Percentiles rank a stretch among this genome's conserved stretches.
Evolutionary conservation across 352 stramenopile genomes (phyloP).

Genomic region (Pythium phragmiticola): DNA sequence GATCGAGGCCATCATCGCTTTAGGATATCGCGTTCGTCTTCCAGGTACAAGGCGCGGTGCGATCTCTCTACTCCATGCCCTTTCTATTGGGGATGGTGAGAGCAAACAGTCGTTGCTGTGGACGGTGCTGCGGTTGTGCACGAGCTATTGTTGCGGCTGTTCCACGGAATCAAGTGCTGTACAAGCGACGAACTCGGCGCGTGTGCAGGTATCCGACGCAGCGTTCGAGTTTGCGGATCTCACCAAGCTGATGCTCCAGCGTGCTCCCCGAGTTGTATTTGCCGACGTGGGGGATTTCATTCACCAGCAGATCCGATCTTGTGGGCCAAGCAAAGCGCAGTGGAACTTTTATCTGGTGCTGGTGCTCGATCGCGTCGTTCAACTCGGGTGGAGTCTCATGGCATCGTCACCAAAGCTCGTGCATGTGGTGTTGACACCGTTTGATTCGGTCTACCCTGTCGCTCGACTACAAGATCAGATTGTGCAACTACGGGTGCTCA

Average conservation of each 20-base stretch:
- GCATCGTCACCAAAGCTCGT: slow-evolving; percentile 4
- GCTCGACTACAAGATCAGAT: background rate
- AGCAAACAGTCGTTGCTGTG: slow-evolving; percentile 32
- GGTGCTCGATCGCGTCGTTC: slow-evolving; percentile 23
- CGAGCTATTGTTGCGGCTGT: slow-evolving; percentile 54
- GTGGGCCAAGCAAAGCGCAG: slow-evolving; percentile 1
- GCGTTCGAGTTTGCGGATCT: slow-evolving; percentile 20
- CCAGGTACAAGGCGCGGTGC: background rate
- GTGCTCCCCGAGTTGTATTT: background rate
- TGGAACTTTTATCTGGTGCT: slow-evolving; percentile 26
- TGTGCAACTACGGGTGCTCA: slow-evolving; percentile 19
- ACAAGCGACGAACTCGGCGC: background rate
- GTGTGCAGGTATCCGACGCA: background rate
- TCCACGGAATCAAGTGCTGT: background rate
- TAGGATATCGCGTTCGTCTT: slow-evolving; percentile 18
- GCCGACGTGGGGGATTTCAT: slow-evolving; percentile 19
- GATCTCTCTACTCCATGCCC: slow-evolving; percentile 24
- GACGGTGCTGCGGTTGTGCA: slow-evolving; percentile 57
- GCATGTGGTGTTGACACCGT: slow-evolving; percentile 14
- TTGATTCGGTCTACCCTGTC: background rate
- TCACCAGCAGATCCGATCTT: slow-evolving; percentile 26
- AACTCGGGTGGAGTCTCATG: slow-evolving; percentile 16
- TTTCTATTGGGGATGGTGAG: background rate
- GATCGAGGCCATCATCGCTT: slow-evolving; percentile 14
- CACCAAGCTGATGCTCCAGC: slow-evolving; percentile 19